phyloP scores from a whole-genome alignment of 805 yeast species.

The Yamadazyma philogaea region DNA sequence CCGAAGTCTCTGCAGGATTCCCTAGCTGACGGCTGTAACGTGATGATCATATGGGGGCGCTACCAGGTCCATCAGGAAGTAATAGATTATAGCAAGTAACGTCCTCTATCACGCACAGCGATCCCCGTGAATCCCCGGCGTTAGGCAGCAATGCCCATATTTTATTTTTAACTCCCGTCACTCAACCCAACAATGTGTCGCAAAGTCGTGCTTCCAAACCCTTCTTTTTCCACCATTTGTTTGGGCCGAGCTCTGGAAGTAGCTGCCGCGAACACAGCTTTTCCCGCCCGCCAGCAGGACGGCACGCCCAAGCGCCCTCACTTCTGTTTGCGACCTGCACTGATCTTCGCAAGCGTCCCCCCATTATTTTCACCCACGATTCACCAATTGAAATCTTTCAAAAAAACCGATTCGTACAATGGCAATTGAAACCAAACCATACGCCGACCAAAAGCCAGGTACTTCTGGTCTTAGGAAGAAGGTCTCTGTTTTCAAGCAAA shows the following conservation, averaged over 20 bases:
- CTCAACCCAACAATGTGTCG: too few relatives aligned
- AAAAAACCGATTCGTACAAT: not conserved
- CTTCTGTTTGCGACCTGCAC: not conserved
- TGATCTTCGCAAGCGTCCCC: not conserved
- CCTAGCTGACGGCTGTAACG: too few relatives aligned
- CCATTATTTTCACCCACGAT: not conserved
- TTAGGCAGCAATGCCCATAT: too few relatives aligned
- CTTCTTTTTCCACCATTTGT: not conserved
- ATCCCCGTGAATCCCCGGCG: too few relatives aligned
- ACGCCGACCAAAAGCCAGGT: constrained; percentile 93
- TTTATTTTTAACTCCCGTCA: too few relatives aligned
- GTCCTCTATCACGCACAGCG: too few relatives aligned
- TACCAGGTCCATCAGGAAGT: too few relatives aligned
- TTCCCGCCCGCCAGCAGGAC: not conserved
- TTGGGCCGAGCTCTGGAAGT: too few relatives aligned
- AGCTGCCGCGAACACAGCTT: too few relatives aligned
- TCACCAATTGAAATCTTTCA: not conserved
- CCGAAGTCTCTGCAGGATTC: too few relatives aligned
- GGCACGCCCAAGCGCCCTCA: not conserved
- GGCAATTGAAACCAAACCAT: constrained; percentile 56
- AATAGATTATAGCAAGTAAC: too few relatives aligned
- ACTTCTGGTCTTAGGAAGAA: constrained; percentile 95
- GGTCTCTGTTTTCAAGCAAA: constrained; percentile 76
- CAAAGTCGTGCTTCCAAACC: not conserved
- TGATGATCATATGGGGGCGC: too few relatives aligned